phyloP scores from a whole-genome alignment of 768 basidiomycete species.

The Lenzites betulinus region DNA sequence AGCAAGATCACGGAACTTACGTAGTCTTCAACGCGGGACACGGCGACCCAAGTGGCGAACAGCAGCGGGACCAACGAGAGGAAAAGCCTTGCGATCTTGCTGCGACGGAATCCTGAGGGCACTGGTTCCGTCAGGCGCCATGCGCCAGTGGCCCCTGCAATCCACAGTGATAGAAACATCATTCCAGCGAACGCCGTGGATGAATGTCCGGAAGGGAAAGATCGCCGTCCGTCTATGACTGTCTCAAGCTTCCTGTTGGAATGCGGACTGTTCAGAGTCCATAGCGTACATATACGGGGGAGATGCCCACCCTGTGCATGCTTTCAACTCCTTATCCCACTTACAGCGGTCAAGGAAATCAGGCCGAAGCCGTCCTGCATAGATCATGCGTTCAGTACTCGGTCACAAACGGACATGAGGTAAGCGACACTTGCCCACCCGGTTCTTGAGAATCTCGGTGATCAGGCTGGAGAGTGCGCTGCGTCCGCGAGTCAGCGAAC shows the following conservation, averaged over 20 bases:
- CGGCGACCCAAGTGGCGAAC: constrained; percentile 62
- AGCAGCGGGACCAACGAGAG: constrained; percentile 55
- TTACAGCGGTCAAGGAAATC: constrained; percentile 68
- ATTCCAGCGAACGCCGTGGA: constrained; percentile 68
- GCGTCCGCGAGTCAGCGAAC: neutral
- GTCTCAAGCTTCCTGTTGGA: constrained; percentile 33
- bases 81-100: constrained; percentile 47
- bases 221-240: constrained; percentile 54
- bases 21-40: constrained; percentile 66
- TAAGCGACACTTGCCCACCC: constrained; percentile 46
- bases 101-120: constrained; percentile 43
- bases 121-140: constrained; percentile 50
- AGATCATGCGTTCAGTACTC: neutral
- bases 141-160: constrained; percentile 65
- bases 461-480: constrained; percentile 51
- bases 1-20: constrained; percentile 40
- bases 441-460: constrained; percentile 56
- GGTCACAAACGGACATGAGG: neutral
- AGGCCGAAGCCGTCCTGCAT: constrained; percentile 53
- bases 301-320: constrained; percentile 55
- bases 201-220: constrained; percentile 73
- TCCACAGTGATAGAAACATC: constrained; percentile 60
- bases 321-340: constrained; percentile 50
- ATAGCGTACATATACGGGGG: neutral
- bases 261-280: neutral